phyloP scores from a whole-genome alignment of 495 filamentous ascomycete genomes.

The Trichoderma virens region DNA sequence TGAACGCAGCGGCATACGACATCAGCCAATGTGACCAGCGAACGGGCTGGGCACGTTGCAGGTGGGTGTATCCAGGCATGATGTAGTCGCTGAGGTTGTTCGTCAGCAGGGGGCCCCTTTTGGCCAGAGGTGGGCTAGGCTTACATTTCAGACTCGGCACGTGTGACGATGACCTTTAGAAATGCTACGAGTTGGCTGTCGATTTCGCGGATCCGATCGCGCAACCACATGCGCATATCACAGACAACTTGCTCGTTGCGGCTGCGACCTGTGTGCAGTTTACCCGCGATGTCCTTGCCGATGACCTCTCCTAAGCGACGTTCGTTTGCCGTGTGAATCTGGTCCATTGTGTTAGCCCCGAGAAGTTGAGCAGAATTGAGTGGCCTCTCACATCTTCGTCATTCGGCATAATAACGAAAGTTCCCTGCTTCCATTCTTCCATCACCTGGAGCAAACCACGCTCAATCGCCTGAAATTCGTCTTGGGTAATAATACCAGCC shows the following conservation, averaged over 20 bases:
- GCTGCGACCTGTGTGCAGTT: conserved; percentile 80
- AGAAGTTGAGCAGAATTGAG: conserved; percentile 53
- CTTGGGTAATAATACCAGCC: conserved; percentile 55
- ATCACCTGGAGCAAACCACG: conserved; percentile 37
- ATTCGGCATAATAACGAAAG: conserved; percentile 47
- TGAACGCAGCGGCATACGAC: conserved; percentile 62
- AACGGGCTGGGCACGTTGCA: conserved; percentile 78
- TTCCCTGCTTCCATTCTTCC: conserved; percentile 57
- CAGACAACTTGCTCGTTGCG: conserved; percentile 88
- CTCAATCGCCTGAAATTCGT: conserved; percentile 8
- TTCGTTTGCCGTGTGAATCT: conserved; percentile 83
- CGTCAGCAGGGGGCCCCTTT: neutral
- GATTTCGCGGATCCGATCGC: conserved; percentile 61
- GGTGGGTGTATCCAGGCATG: conserved; percentile 69
- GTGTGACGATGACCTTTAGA: conserved; percentile 56
- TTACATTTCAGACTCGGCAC: conserved; percentile 56
- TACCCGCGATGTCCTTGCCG: conserved; percentile 71
- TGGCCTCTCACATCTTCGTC: conserved; percentile 50
- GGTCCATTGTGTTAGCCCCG: conserved; percentile 43
- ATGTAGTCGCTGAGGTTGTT: conserved; percentile 13
- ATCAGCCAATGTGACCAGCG: conserved; percentile 77
- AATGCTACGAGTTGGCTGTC: conserved; percentile 57
- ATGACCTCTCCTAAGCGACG: conserved; percentile 76
- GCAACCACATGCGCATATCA: conserved; percentile 82
- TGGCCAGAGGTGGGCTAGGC: neutral